These are phyloP conservation scores for Macrolepiota fuliginosa DNA, from an alignment of 768 basidiomycete genomes.

Conservation along the genomic window DNA sequence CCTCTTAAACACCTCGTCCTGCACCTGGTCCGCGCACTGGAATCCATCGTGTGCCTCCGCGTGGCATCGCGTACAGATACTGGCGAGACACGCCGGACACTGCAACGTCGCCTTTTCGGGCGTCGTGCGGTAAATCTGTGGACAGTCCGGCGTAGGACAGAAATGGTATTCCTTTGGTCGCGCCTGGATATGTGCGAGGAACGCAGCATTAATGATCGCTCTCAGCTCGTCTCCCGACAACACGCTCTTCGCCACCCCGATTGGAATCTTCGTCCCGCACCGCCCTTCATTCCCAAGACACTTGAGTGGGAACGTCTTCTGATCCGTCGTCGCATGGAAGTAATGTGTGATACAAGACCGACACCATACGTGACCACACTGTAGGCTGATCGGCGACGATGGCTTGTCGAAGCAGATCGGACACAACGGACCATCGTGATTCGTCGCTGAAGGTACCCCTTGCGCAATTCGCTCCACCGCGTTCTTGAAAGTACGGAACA, in stretches of 20 bases:
- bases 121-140: constrained; percentile 64
- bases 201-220: constrained; percentile 54
- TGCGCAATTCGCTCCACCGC: constrained; percentile 31
- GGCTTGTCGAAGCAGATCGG: constrained; percentile 70
- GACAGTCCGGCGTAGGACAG: constrained; percentile 80
- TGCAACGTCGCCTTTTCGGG: constrained; percentile 39
- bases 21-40: constrained; percentile 58
- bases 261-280: constrained; percentile 56
- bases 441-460: constrained; percentile 27
- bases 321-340: constrained; percentile 53
- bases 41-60: constrained; percentile 60
- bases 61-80: constrained; percentile 67
- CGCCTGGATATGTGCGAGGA: constrained; percentile 57
- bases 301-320: constrained; percentile 62
- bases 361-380: constrained; percentile 72
- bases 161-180: constrained; percentile 63
- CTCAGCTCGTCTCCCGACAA: constrained; percentile 54
- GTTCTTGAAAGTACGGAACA: constrained; percentile 23
- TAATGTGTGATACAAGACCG: constrained; percentile 58
- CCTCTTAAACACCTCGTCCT: constrained; percentile 57
- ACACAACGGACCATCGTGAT: constrained; percentile 32
- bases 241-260: constrained; percentile 46
- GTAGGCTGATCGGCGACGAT: constrained; percentile 47
- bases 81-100: constrained; percentile 67
- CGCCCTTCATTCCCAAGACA: constrained; percentile 67